A percentile compares a stretch with the other conserved stretches of the same genome.
Conservation (phyloP, 2,329 filamentous ascomycete species). For the Hypocrella siamensis region DNA sequence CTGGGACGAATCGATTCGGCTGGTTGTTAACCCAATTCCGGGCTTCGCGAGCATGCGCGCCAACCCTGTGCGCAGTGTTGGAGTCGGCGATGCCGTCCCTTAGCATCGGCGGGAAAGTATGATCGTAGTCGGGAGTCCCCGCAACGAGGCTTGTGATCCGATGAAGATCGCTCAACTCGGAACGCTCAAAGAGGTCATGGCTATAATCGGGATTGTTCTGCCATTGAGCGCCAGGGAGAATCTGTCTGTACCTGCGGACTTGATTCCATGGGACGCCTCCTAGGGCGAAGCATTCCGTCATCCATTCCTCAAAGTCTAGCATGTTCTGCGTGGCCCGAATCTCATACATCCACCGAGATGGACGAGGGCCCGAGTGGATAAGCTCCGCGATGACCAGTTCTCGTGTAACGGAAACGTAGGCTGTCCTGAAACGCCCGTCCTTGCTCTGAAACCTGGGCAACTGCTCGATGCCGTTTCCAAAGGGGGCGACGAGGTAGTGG, state of each 20-base stretch:
- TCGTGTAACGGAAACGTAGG: not conserved
- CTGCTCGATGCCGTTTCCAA: not conserved
- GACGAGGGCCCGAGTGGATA: not conserved
- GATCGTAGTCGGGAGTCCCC: not conserved
- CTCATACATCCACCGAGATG: not conserved
- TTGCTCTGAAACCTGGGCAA: not conserved
- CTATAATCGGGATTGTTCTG: not conserved
- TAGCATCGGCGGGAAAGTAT: not conserved
- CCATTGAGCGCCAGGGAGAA: not conserved
- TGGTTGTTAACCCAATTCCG: not conserved
- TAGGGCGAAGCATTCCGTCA: not conserved
- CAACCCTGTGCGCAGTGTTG: not conserved
- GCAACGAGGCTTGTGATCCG: not conserved
- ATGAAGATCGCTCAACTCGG: not conserved
- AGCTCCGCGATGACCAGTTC: not conserved
- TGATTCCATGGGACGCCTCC: not conserved
- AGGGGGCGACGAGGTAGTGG: not conserved
- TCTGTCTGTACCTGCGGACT: not conserved
- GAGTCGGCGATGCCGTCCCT: not conserved
- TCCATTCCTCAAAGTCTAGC: not conserved
- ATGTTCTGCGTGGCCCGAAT: slow-evolving; percentile 1
- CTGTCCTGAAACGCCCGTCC: not conserved
- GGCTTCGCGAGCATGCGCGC: not conserved
- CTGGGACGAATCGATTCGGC: not conserved
- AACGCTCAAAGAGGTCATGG: not conserved